A percentile compares a stretch with the other conserved stretches of the same genome.
These are phyloP conservation scores for Plasmodium relictum DNA, from an alignment of 169 alveolate species.

Conservation along the genomic window DNA sequence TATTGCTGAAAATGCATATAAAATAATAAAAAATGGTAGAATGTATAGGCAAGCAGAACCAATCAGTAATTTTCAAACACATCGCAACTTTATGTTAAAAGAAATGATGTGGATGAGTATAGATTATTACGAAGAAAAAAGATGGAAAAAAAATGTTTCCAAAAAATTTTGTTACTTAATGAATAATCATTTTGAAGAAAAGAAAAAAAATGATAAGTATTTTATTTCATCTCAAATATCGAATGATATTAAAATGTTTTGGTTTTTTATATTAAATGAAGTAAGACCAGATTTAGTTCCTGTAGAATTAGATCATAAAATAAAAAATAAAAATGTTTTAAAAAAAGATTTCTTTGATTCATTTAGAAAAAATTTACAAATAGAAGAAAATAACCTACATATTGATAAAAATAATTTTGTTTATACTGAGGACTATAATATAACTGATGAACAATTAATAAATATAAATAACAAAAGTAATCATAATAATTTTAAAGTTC, in stretches of 20 bases:
- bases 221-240: conserved; percentile 77
- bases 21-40: conserved; percentile 75
- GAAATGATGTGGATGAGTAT: conserved; percentile 88
- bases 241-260: conserved; percentile 75
- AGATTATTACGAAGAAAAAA: conserved; percentile 86
- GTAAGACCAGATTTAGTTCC: conserved; percentile 77
- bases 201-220: conserved; percentile 72
- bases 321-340: conserved; percentile 49
- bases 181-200: conserved; percentile 78
- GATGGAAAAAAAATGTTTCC: conserved; percentile 86
- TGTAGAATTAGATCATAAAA: conserved; percentile 68
- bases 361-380: conserved; percentile 42
- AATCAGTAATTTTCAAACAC: conserved; percentile 66
- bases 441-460: background rate
- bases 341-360: conserved; percentile 39
- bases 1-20: conserved; percentile 76
- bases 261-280: conserved; percentile 76
- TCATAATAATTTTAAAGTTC: no score
- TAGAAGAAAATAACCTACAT: conserved; percentile 21
- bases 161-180: conserved; percentile 79
- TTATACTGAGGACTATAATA: background rate
- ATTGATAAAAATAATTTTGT: background rate
- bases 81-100: conserved; percentile 78
- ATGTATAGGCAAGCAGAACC: conserved; percentile 52
- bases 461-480: no score